A percentile compares a stretch with the other conserved stretches of the same genome.
These are phyloP conservation scores for Lumnitzera littorea DNA, from an alignment of 345 rosid genomes.

Conservation along the genomic window DNA sequence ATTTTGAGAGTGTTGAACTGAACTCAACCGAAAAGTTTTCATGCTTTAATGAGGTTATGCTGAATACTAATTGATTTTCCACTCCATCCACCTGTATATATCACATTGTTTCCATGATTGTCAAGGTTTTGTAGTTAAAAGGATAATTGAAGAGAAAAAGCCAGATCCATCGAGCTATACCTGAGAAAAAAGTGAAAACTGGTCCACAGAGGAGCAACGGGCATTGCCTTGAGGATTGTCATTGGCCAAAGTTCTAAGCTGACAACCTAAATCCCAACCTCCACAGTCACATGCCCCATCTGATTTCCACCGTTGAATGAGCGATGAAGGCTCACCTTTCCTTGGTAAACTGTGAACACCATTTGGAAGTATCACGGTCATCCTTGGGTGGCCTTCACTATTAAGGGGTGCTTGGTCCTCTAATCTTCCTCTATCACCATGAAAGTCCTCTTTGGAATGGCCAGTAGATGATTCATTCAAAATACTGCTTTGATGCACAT, in stretches of 20 bases:
- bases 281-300: slow-evolving; percentile 89
- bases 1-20: slow-evolving; percentile 43
- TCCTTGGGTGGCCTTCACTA: slow-evolving; percentile 25
- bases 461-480: slow-evolving; percentile 4
- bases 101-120: too few species aligned
- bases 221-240: slow-evolving; percentile 10
- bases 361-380: slow-evolving; percentile 73
- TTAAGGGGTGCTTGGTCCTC: slow-evolving; percentile 12
- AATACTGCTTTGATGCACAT: slow-evolving; percentile 22
- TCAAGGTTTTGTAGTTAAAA: slow-evolving; percentile 5
- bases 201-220: slow-evolving; percentile 6
- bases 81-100: slow-evolving; percentile 41
- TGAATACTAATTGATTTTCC: slow-evolving; percentile 43
- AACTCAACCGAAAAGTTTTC: slow-evolving; percentile 68
- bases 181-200: slow-evolving; percentile 56
- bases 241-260: slow-evolving; percentile 48
- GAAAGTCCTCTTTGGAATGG: slow-evolving; percentile 18
- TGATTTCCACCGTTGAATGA: slow-evolving; percentile 74
- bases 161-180: slow-evolving; percentile 16
- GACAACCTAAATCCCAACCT: slow-evolving; percentile 87
- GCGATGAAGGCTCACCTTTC: slow-evolving; percentile 71
- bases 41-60: slow-evolving; percentile 51
- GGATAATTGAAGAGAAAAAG: neutral
- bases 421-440: slow-evolving; percentile 9
- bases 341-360: slow-evolving; percentile 68